Evolutionary conservation across 2,329 filamentous ascomycete genomes (phyloP).

Genomic region (Colletotrichum sp.): DNA sequence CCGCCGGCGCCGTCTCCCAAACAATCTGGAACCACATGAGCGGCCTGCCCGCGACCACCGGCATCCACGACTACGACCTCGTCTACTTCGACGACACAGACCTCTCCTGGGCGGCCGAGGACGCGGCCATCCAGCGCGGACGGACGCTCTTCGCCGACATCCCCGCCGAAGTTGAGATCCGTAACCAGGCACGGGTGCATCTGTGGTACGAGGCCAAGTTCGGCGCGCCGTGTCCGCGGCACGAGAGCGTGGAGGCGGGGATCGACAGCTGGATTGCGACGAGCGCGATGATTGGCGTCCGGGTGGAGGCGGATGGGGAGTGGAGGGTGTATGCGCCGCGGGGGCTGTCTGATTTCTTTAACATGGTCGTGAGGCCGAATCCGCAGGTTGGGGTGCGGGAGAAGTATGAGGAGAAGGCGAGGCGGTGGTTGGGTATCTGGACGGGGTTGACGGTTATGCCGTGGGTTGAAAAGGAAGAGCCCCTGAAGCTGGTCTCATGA

Average conservation of each 20-base stretch:
- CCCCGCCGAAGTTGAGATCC: conserved; percentile 37
- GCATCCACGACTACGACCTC: conserved; percentile 42
- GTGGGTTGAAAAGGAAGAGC: conserved; percentile 23
- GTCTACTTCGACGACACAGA: conserved; percentile 38
- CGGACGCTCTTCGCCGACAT: conserved; percentile 34
- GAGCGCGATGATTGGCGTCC: conserved; percentile 36
- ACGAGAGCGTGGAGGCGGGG: conserved; percentile 33
- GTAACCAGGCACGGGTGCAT: conserved; percentile 43
- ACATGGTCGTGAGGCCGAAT: conserved; percentile 36
- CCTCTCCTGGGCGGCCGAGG: conserved; percentile 41
- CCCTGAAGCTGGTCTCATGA: neutral
- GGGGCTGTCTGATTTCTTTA: conserved; percentile 40
- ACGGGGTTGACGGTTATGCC: conserved; percentile 29
- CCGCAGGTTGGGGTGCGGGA: conserved; percentile 29
- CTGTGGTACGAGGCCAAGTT: conserved; percentile 39
- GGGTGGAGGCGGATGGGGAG: conserved; percentile 25
- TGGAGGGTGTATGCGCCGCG: conserved; percentile 41
- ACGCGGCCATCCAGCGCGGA: conserved; percentile 34
- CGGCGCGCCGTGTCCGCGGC: conserved; percentile 32
- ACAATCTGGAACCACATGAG: conserved; percentile 42
- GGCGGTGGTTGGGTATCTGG: conserved; percentile 36
- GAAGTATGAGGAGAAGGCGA: conserved; percentile 34
- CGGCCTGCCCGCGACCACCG: conserved; percentile 30
- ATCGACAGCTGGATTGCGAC: conserved; percentile 40
- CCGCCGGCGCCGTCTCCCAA: conserved; percentile 39